A percentile compares a stretch with the other conserved stretches of the same genome.
Evolutionary conservation across 352 stramenopile species (phyloP).

Genomic region (Pythium dissotocum): DNA sequence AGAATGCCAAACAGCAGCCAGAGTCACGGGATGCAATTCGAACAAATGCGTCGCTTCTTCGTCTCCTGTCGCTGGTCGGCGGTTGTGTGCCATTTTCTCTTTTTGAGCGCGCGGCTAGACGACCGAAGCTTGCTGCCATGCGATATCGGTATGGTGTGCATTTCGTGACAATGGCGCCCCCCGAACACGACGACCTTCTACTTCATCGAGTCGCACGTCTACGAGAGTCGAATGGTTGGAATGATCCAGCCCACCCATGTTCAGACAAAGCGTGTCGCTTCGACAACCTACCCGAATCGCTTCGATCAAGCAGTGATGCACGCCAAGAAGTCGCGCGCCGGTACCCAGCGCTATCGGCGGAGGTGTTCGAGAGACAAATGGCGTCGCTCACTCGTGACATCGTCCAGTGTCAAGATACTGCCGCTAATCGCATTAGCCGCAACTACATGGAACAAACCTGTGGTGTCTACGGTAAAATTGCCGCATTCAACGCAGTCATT

Average conservation of each 20-base stretch:
- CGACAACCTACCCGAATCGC: not conserved
- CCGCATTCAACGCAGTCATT: conserved; percentile 3
- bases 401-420: not conserved
- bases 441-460: not conserved
- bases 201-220: not conserved
- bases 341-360: not conserved
- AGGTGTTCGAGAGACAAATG: not conserved
- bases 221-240: not conserved
- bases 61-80: not conserved
- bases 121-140: not conserved
- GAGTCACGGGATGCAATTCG: not conserved
- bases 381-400: conserved; percentile 1
- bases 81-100: not conserved
- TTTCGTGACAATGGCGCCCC: not conserved
- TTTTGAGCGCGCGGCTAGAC: not conserved
- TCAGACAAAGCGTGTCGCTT: not conserved
- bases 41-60: not conserved
- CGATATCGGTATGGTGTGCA: not conserved
- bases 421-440: not conserved
- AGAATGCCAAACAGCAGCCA: not conserved
- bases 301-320: not conserved
- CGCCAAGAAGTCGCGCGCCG: not conserved
- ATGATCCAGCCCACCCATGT: not conserved
- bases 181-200: not conserved
- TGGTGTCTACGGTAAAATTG: not conserved